Evolutionary conservation across 164 flowering plant species (phyloP).

Genomic region (Saururus chinensis): DNA sequence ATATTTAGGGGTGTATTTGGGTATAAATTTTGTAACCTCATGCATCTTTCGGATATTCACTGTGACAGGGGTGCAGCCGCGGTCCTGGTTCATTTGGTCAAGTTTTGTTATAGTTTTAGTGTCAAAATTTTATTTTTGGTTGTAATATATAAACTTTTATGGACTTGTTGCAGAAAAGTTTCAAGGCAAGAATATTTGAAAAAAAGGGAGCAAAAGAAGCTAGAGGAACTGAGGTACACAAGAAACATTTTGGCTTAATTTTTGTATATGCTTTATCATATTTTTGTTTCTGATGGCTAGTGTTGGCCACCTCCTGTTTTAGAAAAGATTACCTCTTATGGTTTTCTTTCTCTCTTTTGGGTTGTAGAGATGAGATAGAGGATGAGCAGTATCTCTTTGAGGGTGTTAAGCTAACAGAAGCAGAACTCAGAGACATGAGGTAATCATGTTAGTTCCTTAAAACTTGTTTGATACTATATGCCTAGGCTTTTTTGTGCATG

Average conservation of each 20-base stretch:
- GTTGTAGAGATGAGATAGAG: constrained; percentile 80
- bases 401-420: constrained; percentile 69
- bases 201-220: constrained; percentile 93
- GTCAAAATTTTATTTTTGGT: background rate
- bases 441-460: constrained; percentile 12
- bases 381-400: constrained; percentile 91
- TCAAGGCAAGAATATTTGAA: constrained; percentile 65
- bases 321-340: no score
- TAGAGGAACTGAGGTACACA: constrained; percentile 74
- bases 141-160: background rate
- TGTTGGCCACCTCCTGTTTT: no score
- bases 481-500: no score
- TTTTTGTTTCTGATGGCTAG: background rate
- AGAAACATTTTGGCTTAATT: background rate
- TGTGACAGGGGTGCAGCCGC: no score
- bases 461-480: no score
- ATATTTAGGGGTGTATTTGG: no score
- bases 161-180: constrained; percentile 46
- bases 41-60: no score
- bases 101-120: no score
- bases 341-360: no score
- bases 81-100: no score
- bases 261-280: background rate
- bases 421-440: constrained; percentile 67
- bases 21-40: no score